Evolutionary conservation across 1,284 basidiomycete species (phyloP).

Genomic region (Afroboletus lepidellus): DNA sequence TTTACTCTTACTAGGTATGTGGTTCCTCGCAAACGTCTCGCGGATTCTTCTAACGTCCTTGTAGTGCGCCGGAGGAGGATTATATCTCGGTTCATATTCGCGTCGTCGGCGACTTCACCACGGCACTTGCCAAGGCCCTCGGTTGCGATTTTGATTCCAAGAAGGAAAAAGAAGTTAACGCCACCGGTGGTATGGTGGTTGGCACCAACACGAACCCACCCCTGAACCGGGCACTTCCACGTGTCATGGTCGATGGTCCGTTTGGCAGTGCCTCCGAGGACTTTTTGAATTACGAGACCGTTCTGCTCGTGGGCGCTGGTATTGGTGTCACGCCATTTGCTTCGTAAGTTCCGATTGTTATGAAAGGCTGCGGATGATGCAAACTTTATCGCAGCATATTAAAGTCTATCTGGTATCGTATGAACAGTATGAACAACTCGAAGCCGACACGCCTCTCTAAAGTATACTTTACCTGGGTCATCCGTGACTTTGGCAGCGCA

Average conservation of each 20-base stretch:
- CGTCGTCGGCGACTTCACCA: conserved; percentile 83
- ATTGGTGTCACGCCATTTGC: conserved; percentile 94
- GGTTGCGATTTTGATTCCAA: conserved; percentile 80
- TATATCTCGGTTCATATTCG: conserved; percentile 90
- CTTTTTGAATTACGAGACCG: conserved; percentile 82
- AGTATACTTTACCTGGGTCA: conserved; percentile 88
- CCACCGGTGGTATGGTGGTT: conserved; percentile 55
- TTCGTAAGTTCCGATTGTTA: conserved; percentile 50
- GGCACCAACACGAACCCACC: conserved; percentile 57
- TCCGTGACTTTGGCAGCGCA: conserved; percentile 80
- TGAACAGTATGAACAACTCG: conserved; percentile 75
- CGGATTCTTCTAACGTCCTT: conserved; percentile 4
- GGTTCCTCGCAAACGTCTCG: background rate
- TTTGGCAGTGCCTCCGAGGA: conserved; percentile 86
- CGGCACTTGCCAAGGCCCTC: conserved; percentile 71
- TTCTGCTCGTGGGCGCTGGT: conserved; percentile 83
- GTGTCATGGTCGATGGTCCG: conserved; percentile 88
- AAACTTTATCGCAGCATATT: conserved; percentile 54
- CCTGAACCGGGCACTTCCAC: conserved; percentile 71
- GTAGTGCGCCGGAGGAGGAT: conserved; percentile 83
- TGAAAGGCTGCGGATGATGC: background rate
- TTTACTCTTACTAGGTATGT: conserved; percentile 81
- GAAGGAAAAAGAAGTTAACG: conserved; percentile 45
- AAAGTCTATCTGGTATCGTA: conserved; percentile 93
- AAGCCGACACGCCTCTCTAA: conserved; percentile 78